phyloP scores from a whole-genome alignment of 179 eudicot species.

The Nepenthes alata region DNA sequence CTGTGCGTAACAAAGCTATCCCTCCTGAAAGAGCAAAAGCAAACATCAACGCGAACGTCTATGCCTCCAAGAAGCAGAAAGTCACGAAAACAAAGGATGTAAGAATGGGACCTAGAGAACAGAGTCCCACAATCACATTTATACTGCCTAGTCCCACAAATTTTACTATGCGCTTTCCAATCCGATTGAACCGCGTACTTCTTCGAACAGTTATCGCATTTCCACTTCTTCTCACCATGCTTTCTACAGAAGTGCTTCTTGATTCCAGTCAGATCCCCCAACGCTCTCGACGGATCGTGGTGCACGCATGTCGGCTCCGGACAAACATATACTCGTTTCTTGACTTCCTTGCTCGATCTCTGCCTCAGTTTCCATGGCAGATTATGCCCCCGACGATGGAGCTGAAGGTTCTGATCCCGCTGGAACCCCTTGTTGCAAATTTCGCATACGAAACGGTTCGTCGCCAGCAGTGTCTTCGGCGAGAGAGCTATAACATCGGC shows the following conservation, averaged over 20 bases:
- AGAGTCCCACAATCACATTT: conserved; percentile 43
- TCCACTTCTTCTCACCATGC: conserved; percentile 42
- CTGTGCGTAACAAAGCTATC: conserved; percentile 97
- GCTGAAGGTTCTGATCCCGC: conserved; percentile 36
- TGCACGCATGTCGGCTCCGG: conserved; percentile 32
- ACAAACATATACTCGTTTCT: conserved; percentile 33
- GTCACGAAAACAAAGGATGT: background rate
- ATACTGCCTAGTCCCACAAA: conserved; percentile 40
- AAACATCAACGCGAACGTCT: no score
- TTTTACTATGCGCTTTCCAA: conserved; percentile 42
- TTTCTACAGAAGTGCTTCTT: conserved; percentile 40
- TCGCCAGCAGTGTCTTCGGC: conserved; percentile 35
- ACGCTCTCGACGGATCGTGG: conserved; percentile 32
- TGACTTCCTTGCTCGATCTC: conserved; percentile 29
- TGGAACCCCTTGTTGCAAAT: conserved; percentile 42
- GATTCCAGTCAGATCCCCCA: conserved; percentile 41
- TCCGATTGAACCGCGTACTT: conserved; percentile 42
- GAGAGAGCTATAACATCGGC: conserved; percentile 41
- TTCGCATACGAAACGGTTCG: conserved; percentile 37
- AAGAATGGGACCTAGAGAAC: conserved; percentile 22
- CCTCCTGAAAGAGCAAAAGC: conserved; percentile 36
- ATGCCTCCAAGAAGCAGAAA: no score
- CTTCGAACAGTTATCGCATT: conserved; percentile 37
- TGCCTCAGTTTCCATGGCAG: conserved; percentile 40
- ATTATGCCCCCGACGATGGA: conserved; percentile 40